phyloP scores from a whole-genome alignment of 768 basidiomycete species.

The Suillus clintonianus region DNA sequence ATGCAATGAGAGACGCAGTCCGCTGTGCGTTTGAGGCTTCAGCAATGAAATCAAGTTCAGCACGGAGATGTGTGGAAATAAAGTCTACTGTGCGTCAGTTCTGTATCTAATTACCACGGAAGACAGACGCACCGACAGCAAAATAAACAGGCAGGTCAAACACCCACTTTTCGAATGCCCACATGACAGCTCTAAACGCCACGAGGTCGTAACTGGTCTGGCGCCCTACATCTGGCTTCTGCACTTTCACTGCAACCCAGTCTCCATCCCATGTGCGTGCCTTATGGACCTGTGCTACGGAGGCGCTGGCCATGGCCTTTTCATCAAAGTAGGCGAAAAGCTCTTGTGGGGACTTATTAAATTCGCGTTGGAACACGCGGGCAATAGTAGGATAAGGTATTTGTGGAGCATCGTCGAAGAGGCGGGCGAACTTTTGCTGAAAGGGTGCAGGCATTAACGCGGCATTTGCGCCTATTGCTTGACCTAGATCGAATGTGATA shows the following conservation, averaged over 20 bases:
- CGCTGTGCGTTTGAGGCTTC: constrained; percentile 78
- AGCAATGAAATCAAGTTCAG: constrained; percentile 78
- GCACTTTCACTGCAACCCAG: constrained; percentile 92
- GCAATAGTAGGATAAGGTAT: constrained; percentile 72
- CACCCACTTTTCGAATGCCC: constrained; percentile 74
- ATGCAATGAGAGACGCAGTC: constrained; percentile 67
- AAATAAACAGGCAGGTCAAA: constrained; percentile 89
- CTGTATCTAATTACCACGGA: background rate
- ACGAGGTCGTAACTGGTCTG: constrained; percentile 87
- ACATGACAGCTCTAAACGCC: constrained; percentile 71
- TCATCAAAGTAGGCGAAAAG: constrained; percentile 81
- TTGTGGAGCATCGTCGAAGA: constrained; percentile 90
- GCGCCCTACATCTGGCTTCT: constrained; percentile 84
- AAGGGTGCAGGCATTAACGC: constrained; percentile 82
- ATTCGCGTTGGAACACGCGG: constrained; percentile 67
- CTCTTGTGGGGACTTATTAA: constrained; percentile 67
- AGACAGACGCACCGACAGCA: constrained; percentile 56
- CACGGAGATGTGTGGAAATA: constrained; percentile 76
- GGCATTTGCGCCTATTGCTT: constrained; percentile 84
- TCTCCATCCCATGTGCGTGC: constrained; percentile 56
- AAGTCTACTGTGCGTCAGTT: constrained; percentile 50
- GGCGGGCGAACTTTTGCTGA: constrained; percentile 75
- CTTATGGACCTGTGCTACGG: constrained; percentile 89
- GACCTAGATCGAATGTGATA: constrained; percentile 41
- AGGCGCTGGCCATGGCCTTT: constrained; percentile 80